These are phyloP conservation scores for Excoecaria cochinchinensis DNA, from an alignment of 345 rosid species.

Conservation along the genomic window DNA sequence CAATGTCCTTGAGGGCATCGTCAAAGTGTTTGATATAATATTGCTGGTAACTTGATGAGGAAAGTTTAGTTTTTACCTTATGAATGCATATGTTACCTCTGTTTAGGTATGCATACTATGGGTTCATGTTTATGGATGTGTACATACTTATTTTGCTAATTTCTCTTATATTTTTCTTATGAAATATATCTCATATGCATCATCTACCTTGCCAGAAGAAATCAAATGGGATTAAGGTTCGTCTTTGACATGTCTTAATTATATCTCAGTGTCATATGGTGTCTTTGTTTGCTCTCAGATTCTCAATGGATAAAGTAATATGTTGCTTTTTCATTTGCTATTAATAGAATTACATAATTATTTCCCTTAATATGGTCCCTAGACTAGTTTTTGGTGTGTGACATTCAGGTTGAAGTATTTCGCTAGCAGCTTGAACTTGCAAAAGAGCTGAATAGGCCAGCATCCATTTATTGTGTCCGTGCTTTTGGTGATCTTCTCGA, in stretches of 20 bases:
- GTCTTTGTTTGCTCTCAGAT: neutral
- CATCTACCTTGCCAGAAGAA: neutral
- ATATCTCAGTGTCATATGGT: neutral
- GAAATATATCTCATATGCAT: neutral
- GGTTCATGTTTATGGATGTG: too few species aligned
- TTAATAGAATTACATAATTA: neutral
- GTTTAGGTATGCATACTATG: neutral
- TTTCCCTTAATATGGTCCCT: neutral
- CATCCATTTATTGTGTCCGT: constrained; percentile 82
- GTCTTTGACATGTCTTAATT: neutral
- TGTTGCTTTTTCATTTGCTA: neutral
- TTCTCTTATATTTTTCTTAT: too few species aligned
- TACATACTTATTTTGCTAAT: neutral
- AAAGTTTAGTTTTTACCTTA: neutral
- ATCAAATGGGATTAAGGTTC: neutral
- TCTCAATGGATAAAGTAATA: neutral
- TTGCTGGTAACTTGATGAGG: neutral
- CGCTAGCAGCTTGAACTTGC: constrained; percentile 82
- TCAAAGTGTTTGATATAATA: neutral
- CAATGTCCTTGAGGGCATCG: neutral
- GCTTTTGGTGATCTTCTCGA: constrained; percentile 86
- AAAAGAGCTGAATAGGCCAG: constrained; percentile 74
- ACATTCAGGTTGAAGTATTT: constrained; percentile 60
- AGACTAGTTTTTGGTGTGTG: neutral
- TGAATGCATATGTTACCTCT: neutral